Percentiles rank a stretch among this genome's conserved stretches.
These are phyloP conservation scores for Aspergillus sp. DNA, from an alignment of 2,329 filamentous ascomycete genomes.

Conservation along the genomic window DNA sequence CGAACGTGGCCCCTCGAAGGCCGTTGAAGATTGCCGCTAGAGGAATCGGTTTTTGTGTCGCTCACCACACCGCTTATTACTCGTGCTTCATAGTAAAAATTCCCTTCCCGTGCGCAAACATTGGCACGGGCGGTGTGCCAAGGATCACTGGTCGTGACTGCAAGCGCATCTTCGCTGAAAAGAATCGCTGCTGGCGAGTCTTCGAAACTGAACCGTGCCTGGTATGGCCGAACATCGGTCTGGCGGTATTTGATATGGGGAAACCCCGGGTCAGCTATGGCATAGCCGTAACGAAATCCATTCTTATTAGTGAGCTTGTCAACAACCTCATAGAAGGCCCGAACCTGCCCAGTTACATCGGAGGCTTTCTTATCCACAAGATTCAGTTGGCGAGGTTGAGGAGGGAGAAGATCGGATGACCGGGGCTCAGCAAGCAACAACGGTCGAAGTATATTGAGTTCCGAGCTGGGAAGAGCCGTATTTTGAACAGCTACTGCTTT, in stretches of 20 bases:
- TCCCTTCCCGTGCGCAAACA: slow-evolving; percentile 82
- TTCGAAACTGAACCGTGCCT: slow-evolving; percentile 85
- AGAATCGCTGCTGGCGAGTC: slow-evolving; percentile 84
- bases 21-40: slow-evolving; percentile 21
- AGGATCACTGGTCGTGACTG: slow-evolving; percentile 87
- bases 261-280: slow-evolving; percentile 85
- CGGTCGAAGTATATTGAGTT: slow-evolving; percentile 42
- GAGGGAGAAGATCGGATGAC: slow-evolving; percentile 37
- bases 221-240: slow-evolving; percentile 80
- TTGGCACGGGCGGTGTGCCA: slow-evolving; percentile 91
- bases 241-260: slow-evolving; percentile 88
- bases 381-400: slow-evolving; percentile 42
- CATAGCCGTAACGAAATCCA: slow-evolving; percentile 84
- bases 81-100: slow-evolving; percentile 92
- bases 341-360: slow-evolving; percentile 32
- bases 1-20: slow-evolving; percentile 46
- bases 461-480: slow-evolving; percentile 36
- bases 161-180: slow-evolving; percentile 71
- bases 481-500: slow-evolving; percentile 28
- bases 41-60: slow-evolving; percentile 19
- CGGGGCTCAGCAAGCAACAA: slow-evolving; percentile 41
- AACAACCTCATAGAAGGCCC: slow-evolving; percentile 45
- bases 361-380: slow-evolving; percentile 37
- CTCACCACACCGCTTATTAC: slow-evolving; percentile 67
- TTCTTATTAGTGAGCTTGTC: slow-evolving; percentile 63